phyloP scores from a whole-genome alignment of 1,284 basidiomycete species.

The Schizophyllum commune region DNA sequence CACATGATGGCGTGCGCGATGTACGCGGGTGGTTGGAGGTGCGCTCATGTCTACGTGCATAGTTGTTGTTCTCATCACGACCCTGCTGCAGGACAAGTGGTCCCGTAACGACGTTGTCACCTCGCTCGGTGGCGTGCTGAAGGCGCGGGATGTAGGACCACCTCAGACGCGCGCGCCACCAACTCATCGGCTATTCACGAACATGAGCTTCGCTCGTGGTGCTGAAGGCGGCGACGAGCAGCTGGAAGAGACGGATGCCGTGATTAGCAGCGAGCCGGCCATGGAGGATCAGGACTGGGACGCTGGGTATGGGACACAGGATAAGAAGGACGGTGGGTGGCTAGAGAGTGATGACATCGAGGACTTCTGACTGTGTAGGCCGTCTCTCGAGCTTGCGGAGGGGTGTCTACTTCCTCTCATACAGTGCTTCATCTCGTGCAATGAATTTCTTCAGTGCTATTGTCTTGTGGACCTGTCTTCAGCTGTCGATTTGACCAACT shows the following conservation, averaged over 20 bases:
- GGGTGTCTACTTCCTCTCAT: too few relatives aligned
- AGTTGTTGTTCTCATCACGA: constrained; percentile 1
- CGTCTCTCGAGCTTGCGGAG: neutral
- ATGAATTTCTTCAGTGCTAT: neutral
- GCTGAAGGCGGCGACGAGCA: constrained; percentile 24
- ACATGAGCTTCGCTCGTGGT: constrained; percentile 32
- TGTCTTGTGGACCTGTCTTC: neutral
- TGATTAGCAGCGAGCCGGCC: constrained; percentile 17
- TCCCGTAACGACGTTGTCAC: constrained; percentile 41
- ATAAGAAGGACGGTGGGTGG: constrained; percentile 38
- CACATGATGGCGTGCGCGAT: constrained; percentile 49
- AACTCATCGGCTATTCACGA: constrained; percentile 49
- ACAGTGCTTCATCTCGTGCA: too few relatives aligned
- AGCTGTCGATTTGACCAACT: neutral
- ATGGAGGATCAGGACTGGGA: constrained; percentile 12
- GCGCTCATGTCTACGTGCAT: constrained; percentile 8
- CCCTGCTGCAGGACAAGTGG: constrained; percentile 31
- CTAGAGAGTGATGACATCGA: constrained; percentile 67
- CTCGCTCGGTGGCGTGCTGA: constrained; percentile 55
- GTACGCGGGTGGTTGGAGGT: constrained; percentile 48
- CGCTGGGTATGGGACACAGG: constrained; percentile 17
- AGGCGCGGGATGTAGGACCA: constrained; percentile 26
- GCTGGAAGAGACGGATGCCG: constrained; percentile 30
- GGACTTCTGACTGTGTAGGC: constrained; percentile 27
- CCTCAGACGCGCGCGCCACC: constrained; percentile 25